These are phyloP conservation scores for Pulveroboletus frians DNA, from an alignment of 768 basidiomycete genomes.

Conservation along the genomic window DNA sequence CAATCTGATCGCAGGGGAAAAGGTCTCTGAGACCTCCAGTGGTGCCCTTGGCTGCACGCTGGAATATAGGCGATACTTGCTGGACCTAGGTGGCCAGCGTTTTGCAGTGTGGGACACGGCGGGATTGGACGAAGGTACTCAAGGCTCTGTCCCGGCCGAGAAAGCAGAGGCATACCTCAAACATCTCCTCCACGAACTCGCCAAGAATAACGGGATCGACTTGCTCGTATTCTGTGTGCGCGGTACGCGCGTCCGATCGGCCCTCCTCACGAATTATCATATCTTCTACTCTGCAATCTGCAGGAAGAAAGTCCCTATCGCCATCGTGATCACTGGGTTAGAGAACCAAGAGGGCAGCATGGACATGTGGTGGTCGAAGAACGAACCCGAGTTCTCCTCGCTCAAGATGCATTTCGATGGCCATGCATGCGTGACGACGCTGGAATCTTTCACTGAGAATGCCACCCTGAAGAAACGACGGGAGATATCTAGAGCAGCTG, in stretches of 20 bases:
- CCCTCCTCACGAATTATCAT: conserved; percentile 35
- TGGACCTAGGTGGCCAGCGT: conserved; percentile 14
- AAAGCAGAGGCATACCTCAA: conserved; percentile 30
- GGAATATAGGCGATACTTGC: conserved; percentile 18
- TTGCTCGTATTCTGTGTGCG: conserved; percentile 40
- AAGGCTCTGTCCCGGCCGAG: conserved; percentile 27
- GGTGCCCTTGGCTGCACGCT: conserved; percentile 35
- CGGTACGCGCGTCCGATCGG: conserved; percentile 34
- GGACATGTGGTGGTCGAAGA: conserved; percentile 32
- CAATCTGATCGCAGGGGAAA: conserved; percentile 34
- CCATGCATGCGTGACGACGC: conserved; percentile 33
- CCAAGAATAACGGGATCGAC: conserved; percentile 33
- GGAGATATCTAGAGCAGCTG: conserved; percentile 20
- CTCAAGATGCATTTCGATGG: conserved; percentile 25
- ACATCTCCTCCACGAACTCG: conserved; percentile 33
- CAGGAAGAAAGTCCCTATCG: conserved; percentile 34
- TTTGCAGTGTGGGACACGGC: conserved; percentile 33
- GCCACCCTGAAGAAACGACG: conserved; percentile 14
- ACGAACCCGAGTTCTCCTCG: conserved; percentile 19
- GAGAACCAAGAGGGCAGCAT: conserved; percentile 33
- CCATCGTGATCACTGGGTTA: conserved; percentile 39
- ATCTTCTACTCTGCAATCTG: conserved; percentile 39
- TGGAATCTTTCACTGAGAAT: conserved; percentile 12
- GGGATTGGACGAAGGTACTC: conserved; percentile 28
- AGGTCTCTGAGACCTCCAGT: conserved; percentile 28